Evolutionary conservation across 306 rosid genomes (phyloP).

Genomic region (Pachyrhizus erosus): DNA sequence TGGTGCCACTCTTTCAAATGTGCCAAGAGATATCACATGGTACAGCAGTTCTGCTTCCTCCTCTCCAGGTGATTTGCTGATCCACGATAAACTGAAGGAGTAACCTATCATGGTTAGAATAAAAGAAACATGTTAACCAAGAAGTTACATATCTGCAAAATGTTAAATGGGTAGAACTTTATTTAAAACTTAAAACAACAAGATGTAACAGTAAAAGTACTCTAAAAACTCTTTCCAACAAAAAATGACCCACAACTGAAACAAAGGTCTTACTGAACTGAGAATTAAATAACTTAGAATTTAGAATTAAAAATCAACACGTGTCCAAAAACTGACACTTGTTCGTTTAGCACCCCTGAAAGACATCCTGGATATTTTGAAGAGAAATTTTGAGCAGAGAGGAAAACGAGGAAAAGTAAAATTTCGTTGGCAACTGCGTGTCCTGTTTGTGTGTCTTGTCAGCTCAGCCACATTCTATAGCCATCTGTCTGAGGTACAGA

Average conservation of each 20-base stretch:
- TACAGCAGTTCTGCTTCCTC: slow-evolving; percentile 76
- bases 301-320: background rate
- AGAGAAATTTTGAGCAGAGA: background rate
- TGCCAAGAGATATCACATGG: slow-evolving; percentile 68
- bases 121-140: slow-evolving; percentile 27
- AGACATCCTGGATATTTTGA: background rate
- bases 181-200: background rate
- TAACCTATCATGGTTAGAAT: slow-evolving; percentile 61
- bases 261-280: background rate
- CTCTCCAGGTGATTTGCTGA: slow-evolving; percentile 50
- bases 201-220: background rate
- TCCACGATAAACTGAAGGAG: slow-evolving; percentile 83
- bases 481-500: background rate
- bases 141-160: background rate
- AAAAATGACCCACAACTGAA: background rate
- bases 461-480: background rate
- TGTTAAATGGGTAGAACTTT: background rate
- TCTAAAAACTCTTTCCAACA: background rate
- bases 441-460: background rate
- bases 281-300: background rate
- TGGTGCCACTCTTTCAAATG: slow-evolving; percentile 88
- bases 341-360: too few species aligned
- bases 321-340: background rate
- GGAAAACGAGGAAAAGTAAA: background rate
- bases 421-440: background rate